Conservation (phyloP, 2,329 filamentous ascomycete species). For the Sporothrix sp. region DNA sequence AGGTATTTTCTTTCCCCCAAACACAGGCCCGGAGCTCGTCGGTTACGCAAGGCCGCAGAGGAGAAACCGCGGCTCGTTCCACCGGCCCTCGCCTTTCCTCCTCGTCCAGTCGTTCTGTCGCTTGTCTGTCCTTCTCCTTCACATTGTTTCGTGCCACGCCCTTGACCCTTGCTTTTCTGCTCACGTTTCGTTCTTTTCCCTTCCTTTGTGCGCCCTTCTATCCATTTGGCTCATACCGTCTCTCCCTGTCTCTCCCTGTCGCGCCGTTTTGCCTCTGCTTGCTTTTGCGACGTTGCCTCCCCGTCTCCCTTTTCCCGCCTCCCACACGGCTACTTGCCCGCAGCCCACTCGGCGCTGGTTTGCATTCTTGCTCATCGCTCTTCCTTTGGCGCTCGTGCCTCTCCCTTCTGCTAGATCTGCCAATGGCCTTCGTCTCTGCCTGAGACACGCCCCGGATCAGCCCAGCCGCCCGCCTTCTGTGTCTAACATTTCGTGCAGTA, state of each 20-base stretch:
- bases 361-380: slow-evolving; percentile 3
- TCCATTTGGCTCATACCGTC: background rate
- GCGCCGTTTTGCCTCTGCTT: background rate
- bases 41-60: too few species aligned
- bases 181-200: background rate
- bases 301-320: slow-evolving; percentile 2
- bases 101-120: background rate
- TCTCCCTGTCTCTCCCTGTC: background rate
- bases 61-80: slow-evolving; percentile 1
- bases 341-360: background rate
- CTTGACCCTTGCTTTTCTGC: background rate
- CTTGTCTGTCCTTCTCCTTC: background rate
- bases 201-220: background rate
- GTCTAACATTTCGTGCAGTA: slow-evolving; percentile 11
- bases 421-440: slow-evolving; percentile 2
- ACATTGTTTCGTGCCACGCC: background rate
- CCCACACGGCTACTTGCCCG: background rate
- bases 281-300: background rate
- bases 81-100: background rate
- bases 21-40: background rate
- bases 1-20: background rate
- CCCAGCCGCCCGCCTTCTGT: slow-evolving; percentile 1
- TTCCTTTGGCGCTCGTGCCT: slow-evolving; percentile 3
- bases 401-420: slow-evolving; percentile 1
- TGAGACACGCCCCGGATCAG: slow-evolving; percentile 11